phyloP scores from a whole-genome alignment of 768 basidiomycete genomes.

The Clavulina sp. region DNA sequence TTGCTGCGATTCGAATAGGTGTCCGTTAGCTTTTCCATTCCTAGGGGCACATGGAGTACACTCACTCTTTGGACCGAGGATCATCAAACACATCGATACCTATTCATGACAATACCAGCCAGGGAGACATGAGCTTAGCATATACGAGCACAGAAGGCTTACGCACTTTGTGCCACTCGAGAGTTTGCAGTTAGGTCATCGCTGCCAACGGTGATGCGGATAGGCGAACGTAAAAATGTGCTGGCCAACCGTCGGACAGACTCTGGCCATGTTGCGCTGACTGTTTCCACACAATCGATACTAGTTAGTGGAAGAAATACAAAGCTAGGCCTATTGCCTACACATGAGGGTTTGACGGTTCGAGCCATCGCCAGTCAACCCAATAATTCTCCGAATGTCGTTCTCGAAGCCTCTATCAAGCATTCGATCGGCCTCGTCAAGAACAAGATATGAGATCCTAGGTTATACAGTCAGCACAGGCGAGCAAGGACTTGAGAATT shows the following conservation, averaged over 20 bases:
- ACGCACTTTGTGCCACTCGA: constrained; percentile 59
- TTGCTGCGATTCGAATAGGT: constrained; percentile 10
- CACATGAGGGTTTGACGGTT: constrained; percentile 89
- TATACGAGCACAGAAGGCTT: not conserved
- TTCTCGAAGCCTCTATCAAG: constrained; percentile 97
- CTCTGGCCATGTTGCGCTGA: constrained; percentile 98
- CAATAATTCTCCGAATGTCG: constrained; percentile 84
- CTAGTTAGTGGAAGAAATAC: constrained; percentile 9
- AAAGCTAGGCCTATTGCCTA: constrained; percentile 26
- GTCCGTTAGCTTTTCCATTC: not conserved
- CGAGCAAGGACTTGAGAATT: not conserved
- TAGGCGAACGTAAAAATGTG: constrained; percentile 69
- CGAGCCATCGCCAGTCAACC: constrained; percentile 42
- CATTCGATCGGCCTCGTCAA: constrained; percentile 98
- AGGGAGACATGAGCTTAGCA: not conserved
- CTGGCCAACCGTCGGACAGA: constrained; percentile 75
- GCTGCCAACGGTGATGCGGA: constrained; percentile 85
- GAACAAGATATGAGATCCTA: constrained; percentile 77
- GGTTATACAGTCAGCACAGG: not conserved
- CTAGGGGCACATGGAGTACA: constrained; percentile 8
- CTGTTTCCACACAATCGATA: constrained; percentile 23
- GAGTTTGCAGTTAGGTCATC: constrained; percentile 92
- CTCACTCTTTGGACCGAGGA: constrained; percentile 70
- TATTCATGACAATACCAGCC: constrained; percentile 10
- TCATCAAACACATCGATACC: constrained; percentile 84